Conservation (phyloP, 1,284 basidiomycete species). For the Blastosporella zonata region DNA sequence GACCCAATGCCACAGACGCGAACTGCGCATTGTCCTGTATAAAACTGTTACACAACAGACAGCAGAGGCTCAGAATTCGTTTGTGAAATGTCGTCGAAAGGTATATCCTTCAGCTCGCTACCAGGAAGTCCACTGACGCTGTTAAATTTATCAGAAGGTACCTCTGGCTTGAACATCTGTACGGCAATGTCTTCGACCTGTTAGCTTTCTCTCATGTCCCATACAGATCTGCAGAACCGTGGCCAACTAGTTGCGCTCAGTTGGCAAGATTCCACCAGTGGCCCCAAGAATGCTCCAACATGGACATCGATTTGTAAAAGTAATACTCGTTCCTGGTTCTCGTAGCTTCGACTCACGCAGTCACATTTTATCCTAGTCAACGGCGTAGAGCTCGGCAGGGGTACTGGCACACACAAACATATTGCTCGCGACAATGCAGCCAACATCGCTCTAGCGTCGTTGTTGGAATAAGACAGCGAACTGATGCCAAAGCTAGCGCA, state of each 20-base stretch:
- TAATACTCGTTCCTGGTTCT: constrained; percentile 23
- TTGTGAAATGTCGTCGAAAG: constrained; percentile 27
- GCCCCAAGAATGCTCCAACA: constrained; percentile 43
- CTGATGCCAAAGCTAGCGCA: background rate
- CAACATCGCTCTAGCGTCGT: constrained; percentile 38
- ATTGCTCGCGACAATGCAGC: constrained; percentile 55
- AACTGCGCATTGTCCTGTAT: constrained; percentile 9
- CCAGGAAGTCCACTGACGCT: background rate
- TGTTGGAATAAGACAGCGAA: constrained; percentile 22
- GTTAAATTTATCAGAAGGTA: constrained; percentile 22
- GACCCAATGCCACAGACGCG: constrained; percentile 11
- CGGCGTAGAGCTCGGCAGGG: constrained; percentile 39
- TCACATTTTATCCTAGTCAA: constrained; percentile 37
- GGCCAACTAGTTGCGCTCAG: constrained; percentile 42
- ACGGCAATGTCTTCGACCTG: constrained; percentile 6
- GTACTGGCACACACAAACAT: constrained; percentile 49
- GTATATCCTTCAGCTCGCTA: constrained; percentile 19
- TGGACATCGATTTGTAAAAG: constrained; percentile 64
- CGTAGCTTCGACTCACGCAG: constrained; percentile 13
- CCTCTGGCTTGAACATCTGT: constrained; percentile 46
- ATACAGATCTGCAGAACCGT: constrained; percentile 50
- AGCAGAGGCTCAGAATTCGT: constrained; percentile 8
- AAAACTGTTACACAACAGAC: constrained; percentile 9
- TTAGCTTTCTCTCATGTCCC: constrained; percentile 12
- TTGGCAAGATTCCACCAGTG: constrained; percentile 49